Percentiles rank a stretch among this genome's conserved stretches.
Evolutionary conservation across 371 early-diverging fungal genomes (phyloP).

Genomic region (Apophysomyces elegans): DNA sequence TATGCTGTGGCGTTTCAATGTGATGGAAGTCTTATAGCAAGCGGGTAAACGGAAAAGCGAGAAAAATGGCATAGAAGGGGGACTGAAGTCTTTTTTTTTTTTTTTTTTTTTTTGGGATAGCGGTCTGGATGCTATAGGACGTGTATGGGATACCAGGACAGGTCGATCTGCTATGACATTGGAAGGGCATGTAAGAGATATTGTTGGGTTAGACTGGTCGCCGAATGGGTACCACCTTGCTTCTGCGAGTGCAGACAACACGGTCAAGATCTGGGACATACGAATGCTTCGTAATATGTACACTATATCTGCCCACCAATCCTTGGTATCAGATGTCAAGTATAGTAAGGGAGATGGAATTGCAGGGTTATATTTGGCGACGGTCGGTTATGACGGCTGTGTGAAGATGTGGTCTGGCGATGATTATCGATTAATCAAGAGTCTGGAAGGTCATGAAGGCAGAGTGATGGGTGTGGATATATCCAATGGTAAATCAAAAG

Average conservation of each 20-base stretch:
- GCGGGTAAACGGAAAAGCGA: conserved; percentile 62
- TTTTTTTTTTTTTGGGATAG: conserved; percentile 30
- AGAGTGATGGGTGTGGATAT: conserved; percentile 91
- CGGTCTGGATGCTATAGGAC: conserved; percentile 88
- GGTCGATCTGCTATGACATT: conserved; percentile 89
- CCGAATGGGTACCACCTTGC: conserved; percentile 90
- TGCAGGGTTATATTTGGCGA: conserved; percentile 67
- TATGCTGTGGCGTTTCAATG: conserved; percentile 89
- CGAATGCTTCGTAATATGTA: conserved; percentile 78
- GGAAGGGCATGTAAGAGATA: conserved; percentile 91
- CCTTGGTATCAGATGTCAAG: conserved; percentile 83
- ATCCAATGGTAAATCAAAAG: conserved; percentile 56
- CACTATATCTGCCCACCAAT: conserved; percentile 92
- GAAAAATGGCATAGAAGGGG: background rate
- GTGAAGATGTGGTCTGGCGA: conserved; percentile 93
- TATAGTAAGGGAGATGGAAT: conserved; percentile 53
- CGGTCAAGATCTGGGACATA: conserved; percentile 91
- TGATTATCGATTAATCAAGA: conserved; percentile 89
- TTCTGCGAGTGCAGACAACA: conserved; percentile 82
- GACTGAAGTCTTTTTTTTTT: background rate
- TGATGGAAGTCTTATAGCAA: conserved; percentile 91
- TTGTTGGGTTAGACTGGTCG: conserved; percentile 87
- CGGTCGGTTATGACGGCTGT: conserved; percentile 88
- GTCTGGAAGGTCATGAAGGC: conserved; percentile 87
- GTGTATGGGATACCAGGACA: conserved; percentile 95